Percentiles rank a stretch among this genome's conserved stretches.
These are phyloP conservation scores for Panicum virgatum DNA, from an alignment of 202 grass and related monocot species.

Conservation along the genomic window DNA sequence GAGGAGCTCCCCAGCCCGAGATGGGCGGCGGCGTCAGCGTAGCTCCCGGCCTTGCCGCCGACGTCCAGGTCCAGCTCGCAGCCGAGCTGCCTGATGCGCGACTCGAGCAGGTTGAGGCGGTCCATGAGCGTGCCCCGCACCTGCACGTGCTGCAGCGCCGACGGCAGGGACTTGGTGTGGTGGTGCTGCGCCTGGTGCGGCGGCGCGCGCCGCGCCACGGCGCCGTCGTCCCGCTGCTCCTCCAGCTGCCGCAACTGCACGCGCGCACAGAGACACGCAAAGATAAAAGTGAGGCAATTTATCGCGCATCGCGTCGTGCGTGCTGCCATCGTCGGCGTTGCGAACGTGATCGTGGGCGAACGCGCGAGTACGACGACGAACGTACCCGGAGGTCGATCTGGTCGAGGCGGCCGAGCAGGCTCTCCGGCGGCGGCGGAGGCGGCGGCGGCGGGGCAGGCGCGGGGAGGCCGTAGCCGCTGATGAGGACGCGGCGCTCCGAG, in stretches of 20 bases:
- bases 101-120: slow-evolving; percentile 72
- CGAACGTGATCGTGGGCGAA: not conserved
- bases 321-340: too few relatives aligned
- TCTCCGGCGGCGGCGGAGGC: slow-evolving; percentile 41
- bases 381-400: slow-evolving; percentile 58
- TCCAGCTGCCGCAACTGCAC: slow-evolving; percentile 63
- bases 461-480: slow-evolving; percentile 31
- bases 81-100: slow-evolving; percentile 64
- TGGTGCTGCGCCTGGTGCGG: slow-evolving; percentile 50
- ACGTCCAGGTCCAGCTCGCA: slow-evolving; percentile 54
- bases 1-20: slow-evolving; percentile 3
- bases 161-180: slow-evolving; percentile 48
- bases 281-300: too few relatives aligned
- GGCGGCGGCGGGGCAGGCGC: not conserved
- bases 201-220: not conserved
- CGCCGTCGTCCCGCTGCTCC: slow-evolving; percentile 24
- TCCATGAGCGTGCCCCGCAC: slow-evolving; percentile 49
- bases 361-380: not conserved
- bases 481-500: slow-evolving; percentile 39
- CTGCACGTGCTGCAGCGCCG: slow-evolving; percentile 50
- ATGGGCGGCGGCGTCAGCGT: too few relatives aligned
- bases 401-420: slow-evolving; percentile 50
- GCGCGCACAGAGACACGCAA: not conserved
- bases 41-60: not conserved
- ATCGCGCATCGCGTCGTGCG: too few relatives aligned